Evolutionary conservation across 225 moss, liverwort and hornwort species (phyloP).

Genomic region (Rhytidiadelphus loreus): DNA sequence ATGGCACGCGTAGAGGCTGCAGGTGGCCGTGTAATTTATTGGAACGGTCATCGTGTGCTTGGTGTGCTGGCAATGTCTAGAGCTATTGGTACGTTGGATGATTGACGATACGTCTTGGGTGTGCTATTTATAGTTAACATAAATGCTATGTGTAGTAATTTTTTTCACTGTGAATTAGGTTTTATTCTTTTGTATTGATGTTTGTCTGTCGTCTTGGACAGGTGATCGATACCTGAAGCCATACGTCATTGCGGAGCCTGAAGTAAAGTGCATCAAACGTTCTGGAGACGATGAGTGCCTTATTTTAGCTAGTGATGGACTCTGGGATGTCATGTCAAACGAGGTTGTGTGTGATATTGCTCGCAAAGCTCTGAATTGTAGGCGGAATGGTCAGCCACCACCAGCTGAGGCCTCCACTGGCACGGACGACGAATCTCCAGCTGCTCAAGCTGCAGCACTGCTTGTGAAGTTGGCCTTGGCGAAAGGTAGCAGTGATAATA

Average conservation of each 20-base stretch:
- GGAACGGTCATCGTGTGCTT: conserved; percentile 96
- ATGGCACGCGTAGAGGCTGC: conserved; percentile 89
- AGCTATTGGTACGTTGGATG: conserved; percentile 56
- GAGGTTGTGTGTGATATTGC: conserved; percentile 89
- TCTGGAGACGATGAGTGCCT: conserved; percentile 78
- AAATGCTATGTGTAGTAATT: too few species aligned
- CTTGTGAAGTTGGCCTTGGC: conserved; percentile 81
- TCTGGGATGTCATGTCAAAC: conserved; percentile 95
- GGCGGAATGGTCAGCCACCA: conserved; percentile 7
- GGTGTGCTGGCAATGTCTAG: conserved; percentile 98
- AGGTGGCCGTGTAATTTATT: conserved; percentile 89
- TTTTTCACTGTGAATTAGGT: neutral
- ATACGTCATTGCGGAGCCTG: conserved; percentile 84
- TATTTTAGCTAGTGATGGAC: conserved; percentile 91
- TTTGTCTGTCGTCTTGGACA: neutral
- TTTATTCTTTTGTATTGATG: neutral
- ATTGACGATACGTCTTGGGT: neutral
- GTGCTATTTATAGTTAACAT: too few species aligned
- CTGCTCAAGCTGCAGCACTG: conserved; percentile 65
- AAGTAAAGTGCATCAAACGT: conserved; percentile 69
- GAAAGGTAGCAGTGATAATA: conserved; percentile 89
- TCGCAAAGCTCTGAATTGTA: conserved; percentile 34
- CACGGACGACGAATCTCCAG: conserved; percentile 47
- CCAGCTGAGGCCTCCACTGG: neutral
- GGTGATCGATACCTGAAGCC: conserved; percentile 95